Percentiles rank a stretch among this genome's conserved stretches.
phyloP scores from a whole-genome alignment of 2,329 filamentous ascomycete species.

The Coniella lustricola region DNA sequence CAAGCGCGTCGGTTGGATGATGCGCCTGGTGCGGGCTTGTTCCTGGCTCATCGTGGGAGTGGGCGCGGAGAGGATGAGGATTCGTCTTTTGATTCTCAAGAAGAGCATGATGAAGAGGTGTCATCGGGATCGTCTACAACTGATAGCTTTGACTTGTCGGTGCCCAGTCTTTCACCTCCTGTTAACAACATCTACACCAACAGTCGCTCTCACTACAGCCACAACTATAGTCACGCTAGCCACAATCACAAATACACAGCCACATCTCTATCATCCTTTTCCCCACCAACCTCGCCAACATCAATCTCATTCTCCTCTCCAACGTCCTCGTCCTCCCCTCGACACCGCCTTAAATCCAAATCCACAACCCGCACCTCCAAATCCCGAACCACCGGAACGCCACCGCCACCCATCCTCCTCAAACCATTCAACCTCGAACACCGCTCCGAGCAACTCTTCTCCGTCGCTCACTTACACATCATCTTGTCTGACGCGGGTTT shows the following conservation, averaged over 20 bases:
- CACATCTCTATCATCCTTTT: no score
- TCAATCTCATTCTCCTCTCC: no score
- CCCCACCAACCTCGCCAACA: no score
- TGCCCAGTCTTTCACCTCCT: no score
- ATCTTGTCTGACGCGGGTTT: conserved; percentile 20
- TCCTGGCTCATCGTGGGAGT: conserved; percentile 16
- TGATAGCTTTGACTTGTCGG: conserved; percentile 1
- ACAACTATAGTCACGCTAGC: no score
- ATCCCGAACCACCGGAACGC: conserved; percentile 16
- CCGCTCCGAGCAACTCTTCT: conserved; percentile 49
- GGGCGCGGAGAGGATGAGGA: background rate
- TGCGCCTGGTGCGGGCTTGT: conserved; percentile 41
- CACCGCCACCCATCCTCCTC: conserved; percentile 20
- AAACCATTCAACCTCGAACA: conserved; percentile 42
- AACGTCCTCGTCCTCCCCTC: no score
- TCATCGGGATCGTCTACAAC: no score
- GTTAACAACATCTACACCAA: no score
- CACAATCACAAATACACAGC: no score
- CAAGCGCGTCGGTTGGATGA: conserved; percentile 50
- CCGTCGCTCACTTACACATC: conserved; percentile 37
- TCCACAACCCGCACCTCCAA: no score
- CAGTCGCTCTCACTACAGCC: no score
- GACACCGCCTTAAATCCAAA: no score
- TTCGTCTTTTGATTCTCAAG: background rate
- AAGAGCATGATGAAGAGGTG: conserved; percentile 13